Conservation (phyloP, 2,329 filamentous ascomycete genomes). For the Gliomastix tumulicola region DNA sequence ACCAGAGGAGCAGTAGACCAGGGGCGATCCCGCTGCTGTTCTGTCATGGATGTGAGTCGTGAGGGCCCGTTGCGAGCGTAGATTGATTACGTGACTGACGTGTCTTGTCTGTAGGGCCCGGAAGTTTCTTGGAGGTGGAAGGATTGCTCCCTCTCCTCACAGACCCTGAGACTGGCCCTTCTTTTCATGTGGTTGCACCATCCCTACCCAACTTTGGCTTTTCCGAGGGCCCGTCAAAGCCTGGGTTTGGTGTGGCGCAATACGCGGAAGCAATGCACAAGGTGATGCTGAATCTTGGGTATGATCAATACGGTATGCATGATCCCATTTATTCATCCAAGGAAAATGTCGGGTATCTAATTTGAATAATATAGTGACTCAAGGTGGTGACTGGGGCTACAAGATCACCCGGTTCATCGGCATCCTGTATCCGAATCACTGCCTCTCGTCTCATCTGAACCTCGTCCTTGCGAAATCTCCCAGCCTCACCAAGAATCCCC, state of each 20-base stretch:
- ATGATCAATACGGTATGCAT: constrained; percentile 21
- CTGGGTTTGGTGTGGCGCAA: constrained; percentile 21
- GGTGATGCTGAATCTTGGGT: constrained; percentile 63
- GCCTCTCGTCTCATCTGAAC: constrained; percentile 35
- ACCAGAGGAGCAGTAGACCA: constrained; percentile 41
- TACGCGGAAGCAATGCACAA: constrained; percentile 53
- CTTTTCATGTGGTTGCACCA: constrained; percentile 52
- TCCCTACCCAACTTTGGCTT: constrained; percentile 47
- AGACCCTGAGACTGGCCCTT: constrained; percentile 20
- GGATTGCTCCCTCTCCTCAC: constrained; percentile 50
- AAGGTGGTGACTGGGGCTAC: constrained; percentile 65
- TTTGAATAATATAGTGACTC: constrained; percentile 31
- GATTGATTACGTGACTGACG: neutral
- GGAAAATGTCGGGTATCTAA: too few species aligned
- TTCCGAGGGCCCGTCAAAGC: constrained; percentile 18
- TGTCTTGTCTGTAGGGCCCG: constrained; percentile 42
- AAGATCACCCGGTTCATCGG: constrained; percentile 55
- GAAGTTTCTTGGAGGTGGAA: constrained; percentile 59
- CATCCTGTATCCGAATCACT: constrained; percentile 49
- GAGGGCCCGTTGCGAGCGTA: neutral
- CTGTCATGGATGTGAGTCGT: constrained; percentile 50
- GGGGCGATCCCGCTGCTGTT: constrained; percentile 60
- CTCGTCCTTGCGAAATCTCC: constrained; percentile 50
- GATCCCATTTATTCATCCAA: neutral
- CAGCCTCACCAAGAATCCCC: constrained; percentile 40